Percentiles rank a stretch among this genome's conserved stretches.
phyloP scores from a whole-genome alignment of 176 grass and related monocot species.

The Avena insularis region DNA sequence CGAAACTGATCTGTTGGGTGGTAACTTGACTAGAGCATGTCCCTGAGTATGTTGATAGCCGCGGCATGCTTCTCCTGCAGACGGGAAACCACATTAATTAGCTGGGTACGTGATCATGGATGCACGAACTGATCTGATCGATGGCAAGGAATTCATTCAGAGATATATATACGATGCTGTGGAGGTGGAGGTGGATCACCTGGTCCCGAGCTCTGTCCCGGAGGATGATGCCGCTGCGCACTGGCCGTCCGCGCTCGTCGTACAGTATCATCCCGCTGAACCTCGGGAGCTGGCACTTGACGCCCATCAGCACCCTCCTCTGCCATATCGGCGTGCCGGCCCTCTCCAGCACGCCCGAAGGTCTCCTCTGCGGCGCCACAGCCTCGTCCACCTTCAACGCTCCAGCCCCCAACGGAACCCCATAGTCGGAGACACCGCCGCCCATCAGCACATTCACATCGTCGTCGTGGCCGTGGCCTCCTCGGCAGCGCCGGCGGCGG shows the following conservation, averaged over 20 bases:
- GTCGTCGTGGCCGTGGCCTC: not conserved
- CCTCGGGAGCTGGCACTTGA: constrained; percentile 50
- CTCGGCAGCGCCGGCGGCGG: not conserved
- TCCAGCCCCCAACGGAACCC: not conserved
- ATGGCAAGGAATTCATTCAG: not conserved
- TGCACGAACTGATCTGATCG: not conserved
- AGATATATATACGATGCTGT: not conserved
- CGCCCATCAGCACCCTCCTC: constrained; percentile 56
- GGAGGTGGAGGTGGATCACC: constrained; percentile 2
- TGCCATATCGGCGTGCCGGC: constrained; percentile 50
- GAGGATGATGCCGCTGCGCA: constrained; percentile 44
- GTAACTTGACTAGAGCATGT: constrained; percentile 39
- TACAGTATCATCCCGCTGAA: constrained; percentile 60
- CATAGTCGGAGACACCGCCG: not conserved
- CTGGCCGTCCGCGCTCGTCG: constrained; percentile 50
- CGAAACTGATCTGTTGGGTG: not conserved
- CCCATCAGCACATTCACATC: not conserved
- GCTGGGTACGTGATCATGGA: not conserved
- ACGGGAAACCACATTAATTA: not conserved
- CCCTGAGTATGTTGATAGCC: constrained; percentile 38
- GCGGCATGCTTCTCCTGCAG: constrained; percentile 55
- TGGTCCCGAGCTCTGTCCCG: constrained; percentile 43
- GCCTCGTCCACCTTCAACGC: not conserved
- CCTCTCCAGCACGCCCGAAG: not conserved
- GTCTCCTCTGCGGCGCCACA: not conserved